Base-by-base conservation (phyloP, 352 stramenopile genomes). In the Thalassiosira livingstoniorum region DNA sequence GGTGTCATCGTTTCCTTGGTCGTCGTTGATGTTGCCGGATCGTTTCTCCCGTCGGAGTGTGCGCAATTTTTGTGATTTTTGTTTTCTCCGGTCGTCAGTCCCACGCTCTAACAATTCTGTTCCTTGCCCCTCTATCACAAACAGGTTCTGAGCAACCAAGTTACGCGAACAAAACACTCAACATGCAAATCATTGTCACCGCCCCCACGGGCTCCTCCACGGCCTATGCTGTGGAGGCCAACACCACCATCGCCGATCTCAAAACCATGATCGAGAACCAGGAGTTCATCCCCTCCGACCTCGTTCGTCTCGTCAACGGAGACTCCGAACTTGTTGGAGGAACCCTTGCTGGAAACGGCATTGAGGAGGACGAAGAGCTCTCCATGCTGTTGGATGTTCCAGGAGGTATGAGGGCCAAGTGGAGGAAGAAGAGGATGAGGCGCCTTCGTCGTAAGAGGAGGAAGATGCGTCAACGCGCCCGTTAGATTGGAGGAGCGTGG, bases 381-480 rank as follows among this genome's bases (percentile, higher is more conserved):
- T 93, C 97, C 85, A 96, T 98, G 88, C 85, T 97, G 61, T 92
- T 98, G 80, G 93, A 95, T 68, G 92, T 98, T 71, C 93, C 95
- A 76, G 96, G 94, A 83, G 97, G 96, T 83, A 99, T 98, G 96
- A 96, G 96, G 90, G 92, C 91, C 87, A 98, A 99, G 96, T 99
- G 97, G 97, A 94, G 95, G 80, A 99, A 99, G 96, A 99, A 99
- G 97, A 96, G 97, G 80, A 98, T 98, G 96, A 96, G 97, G 79
- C 97, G 97, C 87, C 95, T 99, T 81, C 96, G 97, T 87, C 95
- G 97, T 90, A 99, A 99, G 96, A 96, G 97, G 90, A 90, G 97
- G 90, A 99, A 99, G 97, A 99, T 99, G 97, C 96, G 97, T 91
- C 96, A 98, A 95, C 97, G 97, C 92, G 97, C 97, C 85, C 98